A percentile compares a stretch with the other conserved stretches of the same genome.
Conservation (phyloP, 148 eudicot genomes). For the Heliamphora exappendiculata region DNA sequence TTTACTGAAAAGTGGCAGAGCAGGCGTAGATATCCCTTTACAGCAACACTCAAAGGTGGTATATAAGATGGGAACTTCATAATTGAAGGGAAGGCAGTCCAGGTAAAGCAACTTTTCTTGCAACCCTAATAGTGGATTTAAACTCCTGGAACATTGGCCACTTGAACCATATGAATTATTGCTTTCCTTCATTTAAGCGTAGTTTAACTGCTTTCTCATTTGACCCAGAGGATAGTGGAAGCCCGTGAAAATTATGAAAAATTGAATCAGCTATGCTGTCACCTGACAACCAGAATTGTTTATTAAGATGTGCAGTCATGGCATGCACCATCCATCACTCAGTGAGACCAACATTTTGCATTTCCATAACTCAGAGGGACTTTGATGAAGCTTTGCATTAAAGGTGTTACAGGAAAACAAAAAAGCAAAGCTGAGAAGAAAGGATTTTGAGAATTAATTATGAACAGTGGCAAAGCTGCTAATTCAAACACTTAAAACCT, state of each 20-base stretch:
- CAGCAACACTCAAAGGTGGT: neutral
- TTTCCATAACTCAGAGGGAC: neutral
- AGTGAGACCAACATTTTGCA: neutral
- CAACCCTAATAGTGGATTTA: neutral
- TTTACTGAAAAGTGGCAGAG: too few species aligned
- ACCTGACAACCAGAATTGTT: neutral
- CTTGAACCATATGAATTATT: neutral
- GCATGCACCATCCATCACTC: neutral
- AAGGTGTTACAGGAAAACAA: neutral
- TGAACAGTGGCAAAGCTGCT: neutral
- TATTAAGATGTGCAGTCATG: neutral
- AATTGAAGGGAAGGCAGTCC: too few species aligned
- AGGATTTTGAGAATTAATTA: neutral
- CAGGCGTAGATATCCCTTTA: neutral
- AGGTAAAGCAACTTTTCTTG: neutral
- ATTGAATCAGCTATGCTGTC: neutral
- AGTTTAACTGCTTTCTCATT: neutral
- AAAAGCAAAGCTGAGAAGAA: neutral
- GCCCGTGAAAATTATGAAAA: neutral
- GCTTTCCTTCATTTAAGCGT: neutral
- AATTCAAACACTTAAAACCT: slow-evolving; percentile 20
- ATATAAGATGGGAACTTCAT: neutral
- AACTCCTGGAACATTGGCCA: neutral
- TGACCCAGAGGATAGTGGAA: too few species aligned
- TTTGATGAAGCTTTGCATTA: neutral